These are phyloP conservation scores for Allium cepa DNA, from an alignment of 106 monocot species.

Conservation along the genomic window DNA sequence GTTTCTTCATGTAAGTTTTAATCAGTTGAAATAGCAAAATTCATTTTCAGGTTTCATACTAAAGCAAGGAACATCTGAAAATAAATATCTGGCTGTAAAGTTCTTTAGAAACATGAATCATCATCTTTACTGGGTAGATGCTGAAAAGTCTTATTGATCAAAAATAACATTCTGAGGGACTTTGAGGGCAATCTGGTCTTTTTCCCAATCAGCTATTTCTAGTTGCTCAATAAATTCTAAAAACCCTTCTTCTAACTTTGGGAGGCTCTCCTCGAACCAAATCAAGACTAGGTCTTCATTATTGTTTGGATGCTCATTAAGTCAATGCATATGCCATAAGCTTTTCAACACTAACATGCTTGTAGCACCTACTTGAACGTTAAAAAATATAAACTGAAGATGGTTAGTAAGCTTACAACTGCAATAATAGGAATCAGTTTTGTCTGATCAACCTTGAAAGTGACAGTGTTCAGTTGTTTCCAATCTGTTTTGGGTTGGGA, in stretches of 20 bases:
- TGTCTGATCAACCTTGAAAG: conserved; percentile 23
- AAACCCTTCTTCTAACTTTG: conserved; percentile 45
- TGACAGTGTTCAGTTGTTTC: conserved; percentile 24
- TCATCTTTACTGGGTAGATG: background rate
- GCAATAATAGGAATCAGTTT: no score
- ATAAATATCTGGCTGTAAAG: no score
- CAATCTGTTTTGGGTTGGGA: conserved; percentile 15
- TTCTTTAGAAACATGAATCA: background rate
- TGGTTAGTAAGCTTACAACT: no score
- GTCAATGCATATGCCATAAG: conserved; percentile 79
- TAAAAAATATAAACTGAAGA: conserved; percentile 6
- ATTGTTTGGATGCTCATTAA: conserved; percentile 24
- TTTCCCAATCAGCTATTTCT: conserved; percentile 67
- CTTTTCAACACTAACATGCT: conserved; percentile 60
- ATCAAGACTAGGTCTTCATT: conserved; percentile 2
- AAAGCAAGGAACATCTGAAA: no score
- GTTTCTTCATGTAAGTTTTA: no score
- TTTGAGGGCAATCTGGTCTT: conserved; percentile 29
- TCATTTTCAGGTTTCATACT: background rate
- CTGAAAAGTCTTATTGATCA: conserved; percentile 8
- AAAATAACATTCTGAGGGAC: conserved; percentile 31
- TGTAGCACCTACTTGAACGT: conserved; percentile 49
- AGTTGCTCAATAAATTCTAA: conserved; percentile 49
- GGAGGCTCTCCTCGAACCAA: conserved; percentile 48
- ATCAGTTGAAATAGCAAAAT: no score